Conservation (phyloP, 257 asterid species). For the Nemophila menziesii region DNA sequence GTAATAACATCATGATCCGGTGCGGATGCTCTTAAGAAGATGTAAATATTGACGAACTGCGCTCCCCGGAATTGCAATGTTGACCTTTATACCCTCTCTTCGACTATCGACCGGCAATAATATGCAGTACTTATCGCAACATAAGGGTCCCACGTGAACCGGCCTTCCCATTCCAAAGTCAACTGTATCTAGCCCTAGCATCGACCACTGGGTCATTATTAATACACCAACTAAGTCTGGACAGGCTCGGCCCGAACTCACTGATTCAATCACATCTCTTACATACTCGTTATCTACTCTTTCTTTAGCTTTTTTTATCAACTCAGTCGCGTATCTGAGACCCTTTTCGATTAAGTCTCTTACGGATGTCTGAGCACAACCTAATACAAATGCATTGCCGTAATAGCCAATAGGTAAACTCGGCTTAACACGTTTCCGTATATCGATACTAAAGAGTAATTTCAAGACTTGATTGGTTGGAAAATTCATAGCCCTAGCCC, state of each 20-base stretch:
- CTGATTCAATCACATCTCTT: conserved; percentile 44
- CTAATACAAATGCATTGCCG: conserved; percentile 57
- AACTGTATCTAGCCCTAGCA: conserved; percentile 43
- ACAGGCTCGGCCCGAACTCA: conserved; percentile 27
- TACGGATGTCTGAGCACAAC: conserved; percentile 32
- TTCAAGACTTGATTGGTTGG: conserved; percentile 32
- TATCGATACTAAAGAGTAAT: conserved; percentile 40
- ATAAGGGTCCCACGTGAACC: conserved; percentile 41
- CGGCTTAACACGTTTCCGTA: conserved; percentile 46
- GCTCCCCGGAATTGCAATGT: conserved; percentile 38
- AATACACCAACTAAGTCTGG: conserved; percentile 61
- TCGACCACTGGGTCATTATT: conserved; percentile 66
- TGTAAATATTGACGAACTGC: conserved; percentile 38
- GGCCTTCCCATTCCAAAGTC: conserved; percentile 65
- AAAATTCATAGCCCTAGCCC: conserved; percentile 46
- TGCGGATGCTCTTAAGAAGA: conserved; percentile 15
- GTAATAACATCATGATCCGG: conserved; percentile 1
- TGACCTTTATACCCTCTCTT: conserved; percentile 29
- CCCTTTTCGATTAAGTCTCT: conserved; percentile 28
- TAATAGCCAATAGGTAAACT: conserved; percentile 47
- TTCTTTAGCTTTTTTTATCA: conserved; percentile 41
- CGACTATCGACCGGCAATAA: conserved; percentile 28
- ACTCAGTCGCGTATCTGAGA: conserved; percentile 20
- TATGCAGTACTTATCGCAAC: conserved; percentile 39
- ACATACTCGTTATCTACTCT: conserved; percentile 46